Percentiles rank a stretch among this genome's conserved stretches.
phyloP scores from a whole-genome alignment of 2,329 filamentous ascomycete genomes.

The Cytospora schulzeri region DNA sequence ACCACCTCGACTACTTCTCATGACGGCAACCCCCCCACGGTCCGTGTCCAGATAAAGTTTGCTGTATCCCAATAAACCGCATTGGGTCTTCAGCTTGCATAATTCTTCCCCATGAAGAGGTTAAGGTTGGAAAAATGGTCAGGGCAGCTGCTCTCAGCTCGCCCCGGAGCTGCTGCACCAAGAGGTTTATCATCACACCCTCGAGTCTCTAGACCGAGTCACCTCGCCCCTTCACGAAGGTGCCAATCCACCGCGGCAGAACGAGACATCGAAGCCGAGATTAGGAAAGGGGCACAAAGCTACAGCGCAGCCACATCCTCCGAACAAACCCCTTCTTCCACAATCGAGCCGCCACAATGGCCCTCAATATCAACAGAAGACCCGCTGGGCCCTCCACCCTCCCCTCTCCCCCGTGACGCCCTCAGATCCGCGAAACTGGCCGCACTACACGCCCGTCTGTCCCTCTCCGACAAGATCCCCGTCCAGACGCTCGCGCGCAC shows the following conservation, averaged over 20 bases:
- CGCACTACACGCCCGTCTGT: conserved; percentile 86
- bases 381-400: conserved; percentile 48
- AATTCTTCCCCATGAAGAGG: conserved; percentile 55
- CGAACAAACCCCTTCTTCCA: conserved; percentile 33
- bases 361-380: conserved; percentile 40
- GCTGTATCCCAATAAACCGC: conserved; percentile 24
- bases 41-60: conserved; percentile 20
- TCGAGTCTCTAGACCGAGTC: conserved; percentile 20
- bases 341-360: conserved; percentile 32
- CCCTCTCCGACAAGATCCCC: conserved; percentile 78
- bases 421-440: conserved; percentile 82
- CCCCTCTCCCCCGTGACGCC: conserved; percentile 69
- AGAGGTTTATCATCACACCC: conserved; percentile 32
- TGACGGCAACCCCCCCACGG: conserved; percentile 24
- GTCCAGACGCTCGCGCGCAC: conserved; percentile 83
- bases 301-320: conserved; percentile 17
- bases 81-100: conserved; percentile 21
- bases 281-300: conserved; percentile 14
- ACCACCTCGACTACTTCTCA: conserved; percentile 25
- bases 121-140: conserved; percentile 62
- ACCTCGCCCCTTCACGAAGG: conserved; percentile 32
- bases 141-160: conserved; percentile 58
- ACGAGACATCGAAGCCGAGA: conserved; percentile 24
- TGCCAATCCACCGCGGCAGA: conserved; percentile 37
- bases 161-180: conserved; percentile 41